Evolutionary conservation across 495 filamentous ascomycete genomes (phyloP), one percentile per base, ranked within the genome.

Genomic region (Aspergillus asperescens): DNA sequence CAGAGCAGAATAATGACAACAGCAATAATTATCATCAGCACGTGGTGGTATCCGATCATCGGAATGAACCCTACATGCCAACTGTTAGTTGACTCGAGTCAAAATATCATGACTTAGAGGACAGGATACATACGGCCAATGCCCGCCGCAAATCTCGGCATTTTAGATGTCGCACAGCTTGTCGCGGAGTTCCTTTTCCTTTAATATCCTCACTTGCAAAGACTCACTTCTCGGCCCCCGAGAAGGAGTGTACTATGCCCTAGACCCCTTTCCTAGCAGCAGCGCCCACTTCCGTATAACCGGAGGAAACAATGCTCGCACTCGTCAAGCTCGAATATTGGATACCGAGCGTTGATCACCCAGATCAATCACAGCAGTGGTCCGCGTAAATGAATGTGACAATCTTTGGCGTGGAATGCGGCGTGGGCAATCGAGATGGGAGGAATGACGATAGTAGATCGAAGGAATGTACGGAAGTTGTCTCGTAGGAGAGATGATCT

Each of bases 31-130:
- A 97, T 87, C 93, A 99, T 97, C 58, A 99, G 78, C 40, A 96
- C 87, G 81, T 99, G 93, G 72, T 99, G 93, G 71, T 97, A 99
- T 55, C 94, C 93, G 54, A 99, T 83, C 73, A 95, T 89, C 52
- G 93, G 92, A 73, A 96, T 79, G 62, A 92, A 82, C 61, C 89
- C 90, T 95, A 59, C 1, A 29, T 29, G 24, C 10, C 25, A 31
- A 29, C 28, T 50, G 60, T 66, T 40, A 48, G 54, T 25, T 32
- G 13, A 15, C 32, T 37, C 10, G 8, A 15, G 43, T 39, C 19
- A 13, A 12, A 47, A 10, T 31, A 1, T 6, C 18, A 15, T 28
- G 27, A 1, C n/a, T 5, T n/a, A n/a, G 27, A 38, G 22, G 8
- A 13, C 13, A 29, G 15, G 25, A 27, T 28, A 68, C 71, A 32